These are phyloP conservation scores for Cryptococcus neoformans DNA, from an alignment of 1,284 basidiomycete genomes.

Conservation along the genomic window DNA sequence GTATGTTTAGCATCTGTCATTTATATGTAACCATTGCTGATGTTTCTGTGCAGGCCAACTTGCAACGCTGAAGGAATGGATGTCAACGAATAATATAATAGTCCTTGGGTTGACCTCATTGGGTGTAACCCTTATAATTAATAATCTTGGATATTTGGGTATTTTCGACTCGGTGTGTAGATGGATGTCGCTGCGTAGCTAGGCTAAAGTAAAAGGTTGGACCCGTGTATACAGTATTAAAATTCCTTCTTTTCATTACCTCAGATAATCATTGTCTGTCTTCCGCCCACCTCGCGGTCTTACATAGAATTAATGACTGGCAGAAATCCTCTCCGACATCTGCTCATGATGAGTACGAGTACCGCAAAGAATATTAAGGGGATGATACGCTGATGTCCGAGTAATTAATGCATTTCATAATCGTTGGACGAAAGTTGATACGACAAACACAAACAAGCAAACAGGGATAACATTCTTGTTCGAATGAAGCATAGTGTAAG, in stretches of 20 bases:
- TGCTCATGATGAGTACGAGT: too few species aligned
- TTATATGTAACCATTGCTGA: not conserved
- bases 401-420: not conserved
- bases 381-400: not conserved
- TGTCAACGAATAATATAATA: slow-evolving; percentile 7
- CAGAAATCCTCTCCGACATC: too few species aligned
- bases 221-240: not conserved
- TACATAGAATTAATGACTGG: not conserved
- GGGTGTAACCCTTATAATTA: too few species aligned
- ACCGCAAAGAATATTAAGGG: not conserved
- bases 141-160: too few species aligned
- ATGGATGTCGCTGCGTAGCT: not conserved
- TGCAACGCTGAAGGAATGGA: slow-evolving; percentile 14
- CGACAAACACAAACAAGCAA: not conserved
- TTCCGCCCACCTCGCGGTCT: too few species aligned
- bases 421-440: not conserved
- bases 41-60: slow-evolving; percentile 7
- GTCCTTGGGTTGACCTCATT: too few species aligned
- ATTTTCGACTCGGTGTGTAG: too few species aligned
- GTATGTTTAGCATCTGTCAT: slow-evolving; percentile 21
- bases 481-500: too few species aligned
- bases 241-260: not conserved
- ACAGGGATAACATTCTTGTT: not conserved
- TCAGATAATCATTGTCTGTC: not conserved
- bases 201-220: not conserved